Percentiles rank a stretch among this genome's conserved stretches.
Evolutionary conservation across 495 filamentous ascomycete species (phyloP).

Genomic region (Aspergillus diversus): DNA sequence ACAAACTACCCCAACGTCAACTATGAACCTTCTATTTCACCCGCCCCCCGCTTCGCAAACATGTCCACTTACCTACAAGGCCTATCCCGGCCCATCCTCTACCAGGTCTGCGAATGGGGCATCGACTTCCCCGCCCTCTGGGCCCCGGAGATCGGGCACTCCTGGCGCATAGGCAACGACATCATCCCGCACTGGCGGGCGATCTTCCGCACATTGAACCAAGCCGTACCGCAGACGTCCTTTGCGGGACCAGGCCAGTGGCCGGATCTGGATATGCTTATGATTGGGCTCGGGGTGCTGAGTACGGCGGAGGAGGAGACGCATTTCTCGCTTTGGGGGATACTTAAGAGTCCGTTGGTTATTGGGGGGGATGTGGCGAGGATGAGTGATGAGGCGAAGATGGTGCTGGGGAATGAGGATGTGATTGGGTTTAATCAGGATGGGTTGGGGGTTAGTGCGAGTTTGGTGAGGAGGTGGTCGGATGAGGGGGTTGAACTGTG

Average conservation of each 20-base stretch:
- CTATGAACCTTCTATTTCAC: slow-evolving; percentile 42
- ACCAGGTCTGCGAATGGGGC: slow-evolving; percentile 59
- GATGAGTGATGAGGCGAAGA: slow-evolving; percentile 37
- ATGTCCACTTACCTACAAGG: slow-evolving; percentile 35
- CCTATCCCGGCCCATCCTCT: slow-evolving; percentile 42
- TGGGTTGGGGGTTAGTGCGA: slow-evolving; percentile 48
- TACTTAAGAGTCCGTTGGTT: slow-evolving; percentile 57
- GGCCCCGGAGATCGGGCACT: slow-evolving; percentile 51
- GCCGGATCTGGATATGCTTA: slow-evolving; percentile 61
- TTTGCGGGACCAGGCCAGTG: slow-evolving; percentile 48
- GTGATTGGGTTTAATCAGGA: slow-evolving; percentile 60
- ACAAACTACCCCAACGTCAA: slow-evolving; percentile 41
- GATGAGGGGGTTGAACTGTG: slow-evolving; percentile 54
- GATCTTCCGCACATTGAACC: slow-evolving; percentile 54
- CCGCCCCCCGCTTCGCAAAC: slow-evolving; percentile 32
- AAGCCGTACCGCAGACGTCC: slow-evolving; percentile 45
- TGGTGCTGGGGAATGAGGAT: slow-evolving; percentile 52
- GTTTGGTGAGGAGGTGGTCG: slow-evolving; percentile 36
- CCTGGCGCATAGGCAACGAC: slow-evolving; percentile 59
- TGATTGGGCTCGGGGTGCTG: slow-evolving; percentile 46
- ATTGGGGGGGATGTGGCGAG: slow-evolving; percentile 46
- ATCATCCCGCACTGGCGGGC: slow-evolving; percentile 56
- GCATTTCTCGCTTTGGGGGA: slow-evolving; percentile 62
- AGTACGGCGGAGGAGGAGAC: slow-evolving; percentile 47
- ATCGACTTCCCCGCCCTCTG: slow-evolving; percentile 52